Base-by-base conservation (phyloP, 1,139 yeast genomes). In the Taphrina deformans region DNA sequence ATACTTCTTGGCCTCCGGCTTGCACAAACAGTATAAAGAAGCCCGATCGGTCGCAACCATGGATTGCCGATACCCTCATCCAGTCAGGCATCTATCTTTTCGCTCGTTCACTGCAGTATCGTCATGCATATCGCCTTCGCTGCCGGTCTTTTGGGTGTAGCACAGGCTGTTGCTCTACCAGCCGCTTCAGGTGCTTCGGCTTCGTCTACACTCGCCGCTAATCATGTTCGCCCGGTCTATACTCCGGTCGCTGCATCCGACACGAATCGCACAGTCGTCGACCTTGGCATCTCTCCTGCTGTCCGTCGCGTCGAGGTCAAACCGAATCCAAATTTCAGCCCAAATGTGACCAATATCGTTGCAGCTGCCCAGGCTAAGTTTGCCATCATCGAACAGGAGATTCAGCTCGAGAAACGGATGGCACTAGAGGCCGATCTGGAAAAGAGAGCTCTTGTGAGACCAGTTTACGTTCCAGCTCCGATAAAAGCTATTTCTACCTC, bases 231-330 rank as follows among this genome's bases (percentile, higher is more conserved):
- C 2, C 58, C 63, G n/a, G 48, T 31, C 10, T 10, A 50, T 16
- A 45, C 35, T 38, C 65, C 65, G 18, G 59, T 53, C 14, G 65
- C 65, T 23, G 38, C 55, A 10, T 29, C 41, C 14, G 59, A 52
- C 55, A 52, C 65, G 12, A 41, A 48, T 31, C 38, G 26, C 12
- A 38, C 63, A 9, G 26, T 59, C 12, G 56, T 38, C 7, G 56
- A 59, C 14, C 50, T 59, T n/a, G 63, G 63, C 48, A 59, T 59
- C 48, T 16, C 48, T 12, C 65, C 65, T 24, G 45, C 59, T 26
- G 65, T 61, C 21, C 46, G 53, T 12, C 31, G 38, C n/a, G 45
- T 61, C 16, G 51, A 56, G 16, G 59, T 52, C 40, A 53, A 52
- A 38, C 33, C 44, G 51, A 61, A 61, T 31, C 65, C 65, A 7